These are phyloP conservation scores for Marasmius tenuissimus DNA, from an alignment of 1,284 basidiomycete genomes.

Conservation along the genomic window DNA sequence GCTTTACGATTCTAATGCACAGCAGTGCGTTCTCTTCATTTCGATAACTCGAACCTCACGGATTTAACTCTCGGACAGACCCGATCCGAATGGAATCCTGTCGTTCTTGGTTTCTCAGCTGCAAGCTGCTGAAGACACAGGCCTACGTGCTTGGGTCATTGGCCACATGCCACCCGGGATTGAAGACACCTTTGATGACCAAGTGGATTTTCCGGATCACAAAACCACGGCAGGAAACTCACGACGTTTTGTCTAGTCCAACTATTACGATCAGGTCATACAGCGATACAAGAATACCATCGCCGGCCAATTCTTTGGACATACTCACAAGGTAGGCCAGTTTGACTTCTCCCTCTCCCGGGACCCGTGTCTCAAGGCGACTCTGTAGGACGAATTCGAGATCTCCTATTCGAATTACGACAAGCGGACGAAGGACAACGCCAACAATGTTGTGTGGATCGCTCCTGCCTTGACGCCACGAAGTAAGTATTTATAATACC, in stretches of 20 bases:
- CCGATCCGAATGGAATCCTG: slow-evolving; percentile 43
- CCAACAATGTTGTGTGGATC: slow-evolving; percentile 48
- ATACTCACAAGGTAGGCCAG: slow-evolving; percentile 35
- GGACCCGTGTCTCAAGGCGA: background rate
- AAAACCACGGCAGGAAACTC: background rate
- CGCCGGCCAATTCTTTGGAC: slow-evolving; percentile 50
- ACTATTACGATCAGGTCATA: slow-evolving; percentile 58
- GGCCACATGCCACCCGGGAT: slow-evolving; percentile 55
- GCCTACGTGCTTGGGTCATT: slow-evolving; percentile 53
- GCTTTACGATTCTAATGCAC: slow-evolving; percentile 48
- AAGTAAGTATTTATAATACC: slow-evolving; percentile 30
- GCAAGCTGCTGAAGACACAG: slow-evolving; percentile 52
- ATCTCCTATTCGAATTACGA: slow-evolving; percentile 56
- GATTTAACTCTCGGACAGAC: slow-evolving; percentile 15
- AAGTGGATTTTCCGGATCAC: slow-evolving; percentile 18
- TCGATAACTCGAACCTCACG: background rate
- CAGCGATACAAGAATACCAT: slow-evolving; percentile 58
- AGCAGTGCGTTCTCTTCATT: slow-evolving; percentile 31
- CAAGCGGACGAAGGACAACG: slow-evolving; percentile 47
- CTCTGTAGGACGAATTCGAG: slow-evolving; percentile 50
- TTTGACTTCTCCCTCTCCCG: background rate
- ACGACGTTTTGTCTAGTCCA: slow-evolving; percentile 35
- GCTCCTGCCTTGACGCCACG: slow-evolving; percentile 55
- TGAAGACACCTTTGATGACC: slow-evolving; percentile 42
- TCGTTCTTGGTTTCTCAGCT: slow-evolving; percentile 47